Conservation (phyloP, 2,329 filamentous ascomycete genomes). For the Orbilia blumenaviensis region DNA sequence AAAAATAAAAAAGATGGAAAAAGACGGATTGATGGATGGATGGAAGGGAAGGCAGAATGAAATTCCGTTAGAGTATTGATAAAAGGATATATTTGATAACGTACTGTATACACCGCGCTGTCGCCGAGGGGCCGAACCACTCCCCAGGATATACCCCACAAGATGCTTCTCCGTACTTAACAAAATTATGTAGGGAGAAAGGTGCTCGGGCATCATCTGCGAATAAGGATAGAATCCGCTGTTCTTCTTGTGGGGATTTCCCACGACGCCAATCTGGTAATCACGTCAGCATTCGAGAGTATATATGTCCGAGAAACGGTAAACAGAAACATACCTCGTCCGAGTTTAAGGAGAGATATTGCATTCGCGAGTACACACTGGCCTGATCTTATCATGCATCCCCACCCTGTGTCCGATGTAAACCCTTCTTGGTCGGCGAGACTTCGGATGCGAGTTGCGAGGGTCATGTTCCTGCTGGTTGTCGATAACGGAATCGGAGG, state of each 20-base stretch:
- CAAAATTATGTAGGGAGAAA: slow-evolving; percentile 95
- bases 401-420: slow-evolving; percentile 94
- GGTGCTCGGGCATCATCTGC: slow-evolving; percentile 85
- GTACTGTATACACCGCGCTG: slow-evolving; percentile 91
- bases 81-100: slow-evolving; percentile 59
- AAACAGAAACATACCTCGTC: slow-evolving; percentile 71
- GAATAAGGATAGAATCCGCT: slow-evolving; percentile 78
- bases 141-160: slow-evolving; percentile 96
- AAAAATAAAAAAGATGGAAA: too few species aligned
- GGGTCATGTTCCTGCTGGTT: slow-evolving; percentile 79
- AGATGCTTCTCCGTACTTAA: slow-evolving; percentile 81
- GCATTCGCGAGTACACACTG: slow-evolving; percentile 93
- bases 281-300: neutral
- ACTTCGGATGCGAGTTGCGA: slow-evolving; percentile 83
- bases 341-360: slow-evolving; percentile 75
- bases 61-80: too few species aligned
- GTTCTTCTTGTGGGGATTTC: slow-evolving; percentile 69
- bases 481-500: slow-evolving; percentile 77
- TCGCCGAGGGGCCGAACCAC: slow-evolving; percentile 98
- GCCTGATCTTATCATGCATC: slow-evolving; percentile 97
- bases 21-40: too few species aligned
- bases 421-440: slow-evolving; percentile 78
- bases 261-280: slow-evolving; percentile 78
- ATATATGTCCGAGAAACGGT: slow-evolving; percentile 56
- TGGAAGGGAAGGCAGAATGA: too few species aligned